phyloP scores from a whole-genome alignment of 768 basidiomycete genomes.

The Lactifluus subvellereus region DNA sequence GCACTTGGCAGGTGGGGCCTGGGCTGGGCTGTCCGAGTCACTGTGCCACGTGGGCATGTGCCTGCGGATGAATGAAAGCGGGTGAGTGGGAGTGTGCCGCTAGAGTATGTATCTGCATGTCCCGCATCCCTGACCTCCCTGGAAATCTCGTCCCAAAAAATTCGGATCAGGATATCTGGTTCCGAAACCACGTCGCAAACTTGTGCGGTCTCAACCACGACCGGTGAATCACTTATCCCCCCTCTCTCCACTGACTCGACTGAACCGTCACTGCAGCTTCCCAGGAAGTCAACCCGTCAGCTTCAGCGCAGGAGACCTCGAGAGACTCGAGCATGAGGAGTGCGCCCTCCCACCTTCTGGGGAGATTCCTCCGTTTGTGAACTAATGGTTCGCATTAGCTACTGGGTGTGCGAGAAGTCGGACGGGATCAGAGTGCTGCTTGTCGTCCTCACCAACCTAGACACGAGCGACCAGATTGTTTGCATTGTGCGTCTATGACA shows the following conservation, averaged over 20 bases:
- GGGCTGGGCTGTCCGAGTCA: too few species aligned
- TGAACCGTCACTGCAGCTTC: constrained; percentile 49
- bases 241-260: background rate
- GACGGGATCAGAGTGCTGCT: constrained; percentile 91
- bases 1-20: too few species aligned
- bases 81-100: background rate
- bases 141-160: constrained; percentile 48
- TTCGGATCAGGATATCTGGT: constrained; percentile 60
- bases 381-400: constrained; percentile 44
- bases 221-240: constrained; percentile 39
- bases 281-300: constrained; percentile 96
- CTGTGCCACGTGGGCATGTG: constrained; percentile 6
- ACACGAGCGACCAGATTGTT: constrained; percentile 48
- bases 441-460: constrained; percentile 58
- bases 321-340: constrained; percentile 80
- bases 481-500: constrained; percentile 53
- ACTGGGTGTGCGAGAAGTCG: constrained; percentile 99
- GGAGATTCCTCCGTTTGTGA: background rate
- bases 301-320: constrained; percentile 65
- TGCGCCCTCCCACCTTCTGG: constrained; percentile 37
- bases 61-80: background rate
- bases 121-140: constrained; percentile 60
- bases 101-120: constrained; percentile 18
- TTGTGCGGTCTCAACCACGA: constrained; percentile 62
- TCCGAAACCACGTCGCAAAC: constrained; percentile 54